These are phyloP conservation scores for Trichoderma guizhouense DNA, from an alignment of 2,329 filamentous ascomycete genomes.

Conservation along the genomic window DNA sequence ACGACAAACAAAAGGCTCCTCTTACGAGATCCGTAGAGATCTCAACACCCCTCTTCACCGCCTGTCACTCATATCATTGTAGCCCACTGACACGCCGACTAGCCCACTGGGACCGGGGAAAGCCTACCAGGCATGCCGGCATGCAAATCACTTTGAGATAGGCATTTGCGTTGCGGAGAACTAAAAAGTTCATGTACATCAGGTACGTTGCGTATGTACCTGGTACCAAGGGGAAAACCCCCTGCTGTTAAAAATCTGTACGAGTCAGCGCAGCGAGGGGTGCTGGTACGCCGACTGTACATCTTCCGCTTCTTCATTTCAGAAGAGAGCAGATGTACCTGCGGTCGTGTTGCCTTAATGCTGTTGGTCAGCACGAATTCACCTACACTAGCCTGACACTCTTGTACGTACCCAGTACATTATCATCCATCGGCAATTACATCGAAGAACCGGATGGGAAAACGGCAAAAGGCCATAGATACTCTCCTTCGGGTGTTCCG, in stretches of 20 bases:
- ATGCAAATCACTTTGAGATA: background rate
- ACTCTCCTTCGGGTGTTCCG: background rate
- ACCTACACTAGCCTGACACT: background rate
- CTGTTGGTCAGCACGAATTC: background rate
- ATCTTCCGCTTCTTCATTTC: too few species aligned
- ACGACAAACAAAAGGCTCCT: background rate
- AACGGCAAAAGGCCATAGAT: background rate
- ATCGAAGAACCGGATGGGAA: background rate
- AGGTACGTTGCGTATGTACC: background rate
- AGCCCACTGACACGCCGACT: background rate
- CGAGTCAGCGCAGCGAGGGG: too few species aligned
- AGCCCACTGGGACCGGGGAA: background rate
- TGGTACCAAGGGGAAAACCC: background rate
- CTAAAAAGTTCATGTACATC: background rate
- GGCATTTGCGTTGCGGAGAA: background rate
- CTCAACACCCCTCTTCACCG: background rate
- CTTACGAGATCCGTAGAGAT: background rate
- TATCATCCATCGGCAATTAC: background rate
- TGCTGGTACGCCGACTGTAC: too few species aligned
- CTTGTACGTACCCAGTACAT: background rate
- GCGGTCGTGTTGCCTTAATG: too few species aligned
- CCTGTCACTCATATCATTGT: background rate
- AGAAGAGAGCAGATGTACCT: too few species aligned
- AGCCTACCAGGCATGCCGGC: background rate
- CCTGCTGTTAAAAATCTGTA: too few species aligned